Percentiles rank a stretch among this genome's conserved stretches.
Evolutionary conservation across 257 asterid genomes (phyloP).

Genomic region (Avicennia marina): DNA sequence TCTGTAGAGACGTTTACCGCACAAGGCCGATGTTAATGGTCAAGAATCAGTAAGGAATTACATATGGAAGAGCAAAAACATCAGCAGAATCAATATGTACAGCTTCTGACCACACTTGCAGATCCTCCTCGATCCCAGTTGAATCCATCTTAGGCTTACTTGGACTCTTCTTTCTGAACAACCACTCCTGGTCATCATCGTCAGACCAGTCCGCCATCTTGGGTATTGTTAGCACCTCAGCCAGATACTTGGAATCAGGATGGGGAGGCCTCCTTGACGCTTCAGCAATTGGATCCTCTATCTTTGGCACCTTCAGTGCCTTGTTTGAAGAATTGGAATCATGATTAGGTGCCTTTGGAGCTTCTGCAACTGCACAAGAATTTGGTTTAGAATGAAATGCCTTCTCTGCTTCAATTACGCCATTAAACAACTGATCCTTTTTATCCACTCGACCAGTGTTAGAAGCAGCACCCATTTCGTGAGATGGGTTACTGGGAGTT

Average conservation of each 20-base stretch:
- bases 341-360: conserved; percentile 20
- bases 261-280: conserved; percentile 56
- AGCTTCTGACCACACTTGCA: conserved; percentile 61
- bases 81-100: conserved; percentile 55
- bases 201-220: conserved; percentile 43
- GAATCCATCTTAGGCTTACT: conserved; percentile 18
- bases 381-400: conserved; percentile 28
- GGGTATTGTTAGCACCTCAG: conserved; percentile 49
- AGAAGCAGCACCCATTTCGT: conserved; percentile 29
- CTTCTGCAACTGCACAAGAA: conserved; percentile 25
- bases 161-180: conserved; percentile 35
- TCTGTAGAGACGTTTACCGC: too few species aligned
- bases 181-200: conserved; percentile 57
- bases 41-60: conserved; percentile 61
- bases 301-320: conserved; percentile 13
- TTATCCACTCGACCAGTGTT: conserved; percentile 21
- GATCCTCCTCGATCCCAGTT: conserved; percentile 21
- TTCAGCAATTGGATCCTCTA: conserved; percentile 35
- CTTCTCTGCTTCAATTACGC: conserved; percentile 36
- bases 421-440: conserved; percentile 35
- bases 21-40: neutral
- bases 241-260: conserved; percentile 59
- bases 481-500: conserved; percentile 26
- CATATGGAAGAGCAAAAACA: conserved; percentile 67
- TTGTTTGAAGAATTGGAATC: conserved; percentile 18